Percentiles rank a stretch among this genome's conserved stretches.
phyloP scores from a whole-genome alignment of 768 basidiomycete genomes.

The Hygrophorus pudorinus region DNA sequence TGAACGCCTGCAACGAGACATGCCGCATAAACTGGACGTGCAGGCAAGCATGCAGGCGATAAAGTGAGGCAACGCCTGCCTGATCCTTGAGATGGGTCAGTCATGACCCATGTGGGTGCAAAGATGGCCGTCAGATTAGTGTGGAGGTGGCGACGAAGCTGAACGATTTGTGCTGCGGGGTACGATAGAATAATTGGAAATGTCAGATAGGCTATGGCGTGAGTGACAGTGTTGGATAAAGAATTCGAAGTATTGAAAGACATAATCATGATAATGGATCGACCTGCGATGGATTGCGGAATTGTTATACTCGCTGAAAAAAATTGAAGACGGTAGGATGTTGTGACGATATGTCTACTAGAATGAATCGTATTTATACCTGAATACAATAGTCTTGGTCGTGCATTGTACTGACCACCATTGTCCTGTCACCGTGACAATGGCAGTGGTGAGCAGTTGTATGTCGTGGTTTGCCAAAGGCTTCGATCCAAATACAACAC shows the following conservation, averaged over 20 bases:
- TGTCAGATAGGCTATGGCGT: conserved; percentile 68
- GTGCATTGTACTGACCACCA: no score
- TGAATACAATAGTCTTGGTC: no score
- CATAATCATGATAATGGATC: neutral
- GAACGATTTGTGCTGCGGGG: conserved; percentile 49
- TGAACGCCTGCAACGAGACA: conserved; percentile 61
- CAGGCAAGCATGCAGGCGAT: conserved; percentile 58
- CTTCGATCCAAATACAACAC: no score
- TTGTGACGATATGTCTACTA: no score
- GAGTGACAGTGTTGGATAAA: conserved; percentile 60
- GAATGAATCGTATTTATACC: no score
- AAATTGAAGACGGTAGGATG: no score
- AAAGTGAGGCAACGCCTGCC: conserved; percentile 69
- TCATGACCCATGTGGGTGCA: conserved; percentile 53
- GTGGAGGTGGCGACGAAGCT: conserved; percentile 64
- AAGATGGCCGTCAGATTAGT: conserved; percentile 67
- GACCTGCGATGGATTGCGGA: no score
- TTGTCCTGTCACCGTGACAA: no score
- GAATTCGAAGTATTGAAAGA: conserved; percentile 25
- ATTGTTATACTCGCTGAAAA: no score
- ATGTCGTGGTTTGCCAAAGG: no score
- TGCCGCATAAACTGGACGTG: conserved; percentile 60
- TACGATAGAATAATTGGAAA: conserved; percentile 48
- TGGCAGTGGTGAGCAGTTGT: no score
- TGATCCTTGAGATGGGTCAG: conserved; percentile 57